Conservation (phyloP, 768 basidiomycete species). For the Bullera alba region DNA sequence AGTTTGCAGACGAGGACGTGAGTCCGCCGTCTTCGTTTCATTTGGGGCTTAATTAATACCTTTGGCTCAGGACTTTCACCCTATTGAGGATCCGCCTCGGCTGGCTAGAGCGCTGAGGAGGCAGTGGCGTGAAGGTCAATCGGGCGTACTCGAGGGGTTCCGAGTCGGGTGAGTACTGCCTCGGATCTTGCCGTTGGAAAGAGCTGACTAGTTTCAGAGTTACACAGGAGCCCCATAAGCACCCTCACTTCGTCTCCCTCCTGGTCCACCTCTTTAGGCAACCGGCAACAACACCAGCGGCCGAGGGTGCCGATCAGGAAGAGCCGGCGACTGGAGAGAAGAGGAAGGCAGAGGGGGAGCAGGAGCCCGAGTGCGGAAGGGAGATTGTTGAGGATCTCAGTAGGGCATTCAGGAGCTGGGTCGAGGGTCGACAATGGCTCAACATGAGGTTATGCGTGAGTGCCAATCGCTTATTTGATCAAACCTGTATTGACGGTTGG, state of each 20-base stretch:
- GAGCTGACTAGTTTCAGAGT: constrained; percentile 21
- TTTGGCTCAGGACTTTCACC: constrained; percentile 44
- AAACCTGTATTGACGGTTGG: constrained; percentile 2
- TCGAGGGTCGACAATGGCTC: constrained; percentile 86
- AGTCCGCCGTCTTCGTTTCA: constrained; percentile 8
- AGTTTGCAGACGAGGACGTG: constrained; percentile 43
- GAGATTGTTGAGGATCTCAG: constrained; percentile 80
- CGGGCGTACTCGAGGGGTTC: constrained; percentile 45
- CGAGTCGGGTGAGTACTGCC: constrained; percentile 38
- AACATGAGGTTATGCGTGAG: constrained; percentile 80
- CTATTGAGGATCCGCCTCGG: constrained; percentile 41
- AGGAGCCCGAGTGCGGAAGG: constrained; percentile 53
- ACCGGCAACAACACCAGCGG: neutral
- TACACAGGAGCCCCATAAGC: constrained; percentile 90
- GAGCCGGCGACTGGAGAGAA: constrained; percentile 41
- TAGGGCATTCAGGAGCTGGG: constrained; percentile 79
- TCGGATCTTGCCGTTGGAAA: neutral
- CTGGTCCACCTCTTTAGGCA: constrained; percentile 55
- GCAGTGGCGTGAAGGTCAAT: constrained; percentile 39
- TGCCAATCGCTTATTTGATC: constrained; percentile 12
- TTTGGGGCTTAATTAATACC: neutral
- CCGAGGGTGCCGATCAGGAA: constrained; percentile 21
- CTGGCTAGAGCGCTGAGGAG: constrained; percentile 35
- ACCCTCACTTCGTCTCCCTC: constrained; percentile 77
- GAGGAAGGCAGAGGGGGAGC: constrained; percentile 47